phyloP scores from a whole-genome alignment of 2,329 filamentous ascomycete genomes.

The Aspergillus uvarum region DNA sequence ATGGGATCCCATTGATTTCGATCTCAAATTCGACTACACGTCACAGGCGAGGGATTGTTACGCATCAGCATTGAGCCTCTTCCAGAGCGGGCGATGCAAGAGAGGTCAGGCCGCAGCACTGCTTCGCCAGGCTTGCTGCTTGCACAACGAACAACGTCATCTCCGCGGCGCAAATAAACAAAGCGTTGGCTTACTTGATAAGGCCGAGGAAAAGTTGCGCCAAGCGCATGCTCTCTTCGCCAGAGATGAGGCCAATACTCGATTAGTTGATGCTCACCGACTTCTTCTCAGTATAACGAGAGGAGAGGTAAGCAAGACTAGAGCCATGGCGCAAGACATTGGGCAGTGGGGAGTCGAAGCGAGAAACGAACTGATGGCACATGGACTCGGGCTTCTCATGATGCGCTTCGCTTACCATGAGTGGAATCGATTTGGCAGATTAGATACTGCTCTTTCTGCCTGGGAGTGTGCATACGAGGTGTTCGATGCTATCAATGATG shows the following conservation, averaged over 20 bases:
- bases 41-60: slow-evolving; percentile 13
- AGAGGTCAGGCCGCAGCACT: slow-evolving; percentile 23
- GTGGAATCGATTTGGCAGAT: slow-evolving; percentile 21
- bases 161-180: not conserved
- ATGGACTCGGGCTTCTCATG: slow-evolving; percentile 19
- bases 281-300: slow-evolving; percentile 21
- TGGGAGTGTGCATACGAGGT: slow-evolving; percentile 25
- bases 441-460: slow-evolving; percentile 19
- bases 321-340: slow-evolving; percentile 15
- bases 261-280: slow-evolving; percentile 22
- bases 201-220: slow-evolving; percentile 10
- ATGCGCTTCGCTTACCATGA: slow-evolving; percentile 21
- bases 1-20: slow-evolving; percentile 19
- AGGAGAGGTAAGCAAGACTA: slow-evolving; percentile 8
- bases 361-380: slow-evolving; percentile 19
- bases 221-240: slow-evolving; percentile 17
- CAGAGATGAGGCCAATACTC: slow-evolving; percentile 19
- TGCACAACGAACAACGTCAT: slow-evolving; percentile 17
- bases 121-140: slow-evolving; percentile 23
- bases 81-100: slow-evolving; percentile 13
- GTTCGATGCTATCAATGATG: slow-evolving; percentile 12
- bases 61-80: slow-evolving; percentile 17
- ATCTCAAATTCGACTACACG: slow-evolving; percentile 15
- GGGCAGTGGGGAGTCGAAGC: slow-evolving; percentile 19
- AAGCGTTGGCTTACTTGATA: not conserved